These are phyloP conservation scores for Solanum gracilifrons DNA, from an alignment of 257 asterid genomes.

Conservation along the genomic window DNA sequence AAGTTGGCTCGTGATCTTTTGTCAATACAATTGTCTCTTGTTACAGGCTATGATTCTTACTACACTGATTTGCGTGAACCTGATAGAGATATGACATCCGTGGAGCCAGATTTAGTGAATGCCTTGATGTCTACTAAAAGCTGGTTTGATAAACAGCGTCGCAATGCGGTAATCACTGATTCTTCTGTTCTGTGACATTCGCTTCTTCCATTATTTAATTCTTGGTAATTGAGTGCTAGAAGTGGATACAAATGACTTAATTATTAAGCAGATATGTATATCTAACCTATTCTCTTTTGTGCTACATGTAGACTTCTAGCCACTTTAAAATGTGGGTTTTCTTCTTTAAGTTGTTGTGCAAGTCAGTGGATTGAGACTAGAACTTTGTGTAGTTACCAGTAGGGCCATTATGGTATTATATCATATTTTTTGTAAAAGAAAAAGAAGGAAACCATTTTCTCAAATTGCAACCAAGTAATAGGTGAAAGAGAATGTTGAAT, in stretches of 20 bases:
- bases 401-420: background rate
- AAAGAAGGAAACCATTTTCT: background rate
- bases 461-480: background rate
- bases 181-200: background rate
- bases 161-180: background rate
- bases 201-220: background rate
- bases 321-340: background rate
- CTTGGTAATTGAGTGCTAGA: background rate
- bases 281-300: background rate
- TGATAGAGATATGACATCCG: background rate
- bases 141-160: background rate
- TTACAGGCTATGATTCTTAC: slow-evolving; percentile 4
- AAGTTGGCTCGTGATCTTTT: slow-evolving; percentile 15
- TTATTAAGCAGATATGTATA: background rate
- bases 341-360: background rate
- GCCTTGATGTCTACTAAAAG: slow-evolving; percentile 11
- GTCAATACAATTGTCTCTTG: background rate
- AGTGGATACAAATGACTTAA: background rate
- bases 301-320: background rate
- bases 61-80: background rate
- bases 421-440: background rate
- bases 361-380: background rate
- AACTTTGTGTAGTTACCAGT: background rate
- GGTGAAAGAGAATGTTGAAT: background rate
- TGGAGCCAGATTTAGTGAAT: background rate